Base-by-base conservation (phyloP, 1,284 basidiomycete genomes). In the Leccinum solheimii region DNA sequence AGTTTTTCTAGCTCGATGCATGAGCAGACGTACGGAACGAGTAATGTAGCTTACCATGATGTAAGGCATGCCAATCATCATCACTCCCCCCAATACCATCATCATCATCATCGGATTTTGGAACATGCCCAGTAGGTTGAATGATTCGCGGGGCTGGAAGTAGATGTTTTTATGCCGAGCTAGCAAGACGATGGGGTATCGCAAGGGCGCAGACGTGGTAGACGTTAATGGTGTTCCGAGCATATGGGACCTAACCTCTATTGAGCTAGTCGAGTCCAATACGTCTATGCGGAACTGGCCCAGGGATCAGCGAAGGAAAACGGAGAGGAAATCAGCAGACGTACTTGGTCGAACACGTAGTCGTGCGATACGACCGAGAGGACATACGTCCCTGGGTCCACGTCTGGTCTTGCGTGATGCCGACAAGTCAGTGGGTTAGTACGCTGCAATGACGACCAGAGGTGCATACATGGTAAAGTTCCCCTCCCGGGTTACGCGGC, bases 21-120 rank as follows among this genome's bases (percentile, higher is more conserved):
- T 74, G 57, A 68, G 63, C 55, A 21, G 21, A 50, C 11, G 11
- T 10, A 45, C 6, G 11, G 43, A 45, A 3, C 21, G 43, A 21
- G 43, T 45, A 0, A 1, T 45, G 19, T 21, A 45, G 19, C 43
- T 21, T 61, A 93, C 92, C 80, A 90, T 89, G 63, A 95, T 73
- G 72, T 91, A 93, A 2, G 93, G 93, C 83, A 89, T 86, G n/a
- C 80, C 84, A 21, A 92, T 76, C 76, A 92, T 84, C 83, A 94
- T 85, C 36, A 78, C 77, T 32, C 82, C 92, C 50, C 81, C 87
- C 66, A 84, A 79, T 19, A 88, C 78, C 88, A 93, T 91, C 78
- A 95, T 85, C 62, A 95, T 77, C 77, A 93, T 89, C 93, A 95
- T 94, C 2, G 93, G 93, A 72, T 85, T 94, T 68, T 90, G 87